Evolutionary conservation across 768 basidiomycete species (phyloP), one percentile per base, ranked within the genome.

Genomic region (Mycena pura): DNA sequence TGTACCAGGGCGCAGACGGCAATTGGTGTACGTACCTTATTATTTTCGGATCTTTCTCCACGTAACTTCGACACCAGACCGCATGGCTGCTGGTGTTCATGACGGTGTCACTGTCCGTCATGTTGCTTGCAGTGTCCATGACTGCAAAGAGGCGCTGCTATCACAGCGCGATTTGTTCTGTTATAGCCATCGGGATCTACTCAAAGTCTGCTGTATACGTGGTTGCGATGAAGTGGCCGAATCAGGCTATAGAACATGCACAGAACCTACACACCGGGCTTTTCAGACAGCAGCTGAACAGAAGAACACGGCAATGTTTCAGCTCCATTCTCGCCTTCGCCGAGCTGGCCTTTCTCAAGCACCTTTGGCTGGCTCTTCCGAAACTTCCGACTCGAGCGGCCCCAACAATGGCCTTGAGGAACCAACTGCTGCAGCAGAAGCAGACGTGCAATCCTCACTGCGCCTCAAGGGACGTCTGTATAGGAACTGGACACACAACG

Each of bases 1-100:
- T 62, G 6, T 55, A 62, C n/a, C 41, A 49, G 39, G 52, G 51
- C 3, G 47, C 34, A 38, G 46, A 55, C 19, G 28, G 25, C 3
- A 9, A 8, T 3, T 62, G 38, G 45, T 50, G 46, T 57, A 39
- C 31, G 54, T 29, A 3, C 3, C 14, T 19, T 45, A 8, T 47
- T 24, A n/a, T 25, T 45, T 17, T n/a, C n/a, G n/a, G n/a, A n/a
- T 4, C 13, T 41, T 22, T 53, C 5, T 46, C 13, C 21, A 6
- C 27, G 6, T 43, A 43, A n/a, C n/a, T n/a, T n/a, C n/a, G n/a
- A n/a, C n/a, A n/a, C n/a, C 22, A 54, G 57, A 43, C 21, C 38
- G 24, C 11, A 59, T 49, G 57, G 43, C 48, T 8, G 52, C 40
- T 22, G 52, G 52, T 14, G 52, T 54, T 14, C 52, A 54, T 19